Conservation (phyloP, 1,284 basidiomycete genomes). For the Caloboletus firmus region DNA sequence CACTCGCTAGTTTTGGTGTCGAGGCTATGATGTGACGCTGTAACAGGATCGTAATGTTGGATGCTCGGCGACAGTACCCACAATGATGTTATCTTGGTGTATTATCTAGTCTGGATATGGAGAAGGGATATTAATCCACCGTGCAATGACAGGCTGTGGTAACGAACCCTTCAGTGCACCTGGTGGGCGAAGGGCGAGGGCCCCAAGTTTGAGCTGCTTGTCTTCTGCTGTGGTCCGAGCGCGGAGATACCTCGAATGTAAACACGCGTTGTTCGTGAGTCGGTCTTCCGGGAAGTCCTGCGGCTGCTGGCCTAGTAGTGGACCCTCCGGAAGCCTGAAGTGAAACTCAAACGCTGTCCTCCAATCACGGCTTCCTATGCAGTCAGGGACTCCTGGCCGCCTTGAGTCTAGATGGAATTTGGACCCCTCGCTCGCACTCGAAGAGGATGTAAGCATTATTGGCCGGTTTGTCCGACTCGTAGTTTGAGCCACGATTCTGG, state of each 20-base stretch:
- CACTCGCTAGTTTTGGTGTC: slow-evolving; percentile 77
- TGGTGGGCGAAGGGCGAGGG: not conserved
- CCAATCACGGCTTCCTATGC: no score
- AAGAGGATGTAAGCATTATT: not conserved
- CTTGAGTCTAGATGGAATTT: not conserved
- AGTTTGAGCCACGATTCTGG: not conserved
- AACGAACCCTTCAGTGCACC: slow-evolving; percentile 39
- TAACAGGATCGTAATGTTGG: not conserved
- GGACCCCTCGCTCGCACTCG: not conserved
- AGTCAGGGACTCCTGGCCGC: no score
- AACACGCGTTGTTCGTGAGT: not conserved
- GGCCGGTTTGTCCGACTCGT: not conserved
- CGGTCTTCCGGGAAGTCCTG: not conserved
- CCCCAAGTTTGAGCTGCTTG: not conserved
- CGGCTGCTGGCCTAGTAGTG: not conserved
- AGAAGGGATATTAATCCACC: not conserved
- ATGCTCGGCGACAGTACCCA: not conserved
- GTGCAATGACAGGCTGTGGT: not conserved
- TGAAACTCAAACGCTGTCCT: no score
- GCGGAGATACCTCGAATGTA: not conserved
- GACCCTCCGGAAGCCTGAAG: not conserved
- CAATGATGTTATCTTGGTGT: not conserved
- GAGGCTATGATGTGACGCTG: slow-evolving; percentile 61
- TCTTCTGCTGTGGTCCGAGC: not conserved
- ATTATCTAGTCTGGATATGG: not conserved